phyloP scores from a whole-genome alignment of 139 green algal genomes.

The Chlamydomonas incerta region DNA sequence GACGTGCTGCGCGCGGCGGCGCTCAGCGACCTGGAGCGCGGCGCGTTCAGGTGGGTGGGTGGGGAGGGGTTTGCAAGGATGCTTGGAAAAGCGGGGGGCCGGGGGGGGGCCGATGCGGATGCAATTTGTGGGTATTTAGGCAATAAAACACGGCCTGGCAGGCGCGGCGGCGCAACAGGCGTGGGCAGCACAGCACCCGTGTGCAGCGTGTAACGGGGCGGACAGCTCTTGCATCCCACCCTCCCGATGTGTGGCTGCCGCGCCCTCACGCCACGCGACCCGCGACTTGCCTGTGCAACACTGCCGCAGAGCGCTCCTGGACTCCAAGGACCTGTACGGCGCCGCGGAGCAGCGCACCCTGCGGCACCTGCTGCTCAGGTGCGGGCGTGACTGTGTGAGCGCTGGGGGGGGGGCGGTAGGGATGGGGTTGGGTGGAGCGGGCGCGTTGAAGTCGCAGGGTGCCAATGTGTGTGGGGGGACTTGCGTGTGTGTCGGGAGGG shows the following conservation, averaged over 20 bases:
- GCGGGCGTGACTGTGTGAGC: too few relatives aligned
- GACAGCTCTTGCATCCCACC: too few relatives aligned
- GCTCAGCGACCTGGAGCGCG: slow-evolving; percentile 46
- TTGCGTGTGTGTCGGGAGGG: too few relatives aligned
- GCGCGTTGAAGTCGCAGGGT: too few relatives aligned
- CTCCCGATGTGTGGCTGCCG: background rate
- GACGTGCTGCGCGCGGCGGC: slow-evolving; percentile 47
- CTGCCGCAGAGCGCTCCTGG: slow-evolving; percentile 24
- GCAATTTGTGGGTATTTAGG: too few relatives aligned
- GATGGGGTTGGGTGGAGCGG: too few relatives aligned
- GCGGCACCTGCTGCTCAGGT: slow-evolving; percentile 63
- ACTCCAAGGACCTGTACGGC: slow-evolving; percentile 55
- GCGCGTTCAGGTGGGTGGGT: slow-evolving; percentile 40
- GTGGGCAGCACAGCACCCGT: background rate
- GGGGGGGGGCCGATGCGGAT: too few relatives aligned
- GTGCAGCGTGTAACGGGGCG: background rate
- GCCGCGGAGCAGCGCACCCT: slow-evolving; percentile 51
- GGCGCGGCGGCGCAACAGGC: too few relatives aligned
- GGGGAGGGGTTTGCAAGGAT: background rate
- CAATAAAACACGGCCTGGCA: too few relatives aligned
- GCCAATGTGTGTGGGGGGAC: too few relatives aligned
- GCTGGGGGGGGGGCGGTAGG: too few relatives aligned
- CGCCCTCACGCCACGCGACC: background rate
- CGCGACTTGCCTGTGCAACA: too few relatives aligned
- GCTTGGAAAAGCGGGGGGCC: background rate